Evolutionary conservation across 225 moss, liverwort and hornwort species (phyloP).

Genomic region (Marchantia polymorpha): DNA sequence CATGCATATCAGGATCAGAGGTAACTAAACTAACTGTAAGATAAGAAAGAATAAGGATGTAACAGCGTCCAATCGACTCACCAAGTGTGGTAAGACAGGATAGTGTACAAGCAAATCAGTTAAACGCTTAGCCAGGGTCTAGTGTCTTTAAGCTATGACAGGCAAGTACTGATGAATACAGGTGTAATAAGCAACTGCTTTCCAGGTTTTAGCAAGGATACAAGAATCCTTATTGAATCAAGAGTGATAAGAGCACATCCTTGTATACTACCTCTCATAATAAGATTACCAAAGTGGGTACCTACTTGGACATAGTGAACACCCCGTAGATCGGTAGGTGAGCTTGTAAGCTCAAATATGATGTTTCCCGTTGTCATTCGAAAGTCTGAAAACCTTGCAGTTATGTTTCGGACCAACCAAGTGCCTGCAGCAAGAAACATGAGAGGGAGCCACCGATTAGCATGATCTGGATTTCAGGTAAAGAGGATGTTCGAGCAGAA

Average conservation of each 20-base stretch:
- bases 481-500: background rate
- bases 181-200: too few species aligned
- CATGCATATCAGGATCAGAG: background rate
- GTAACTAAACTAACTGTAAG: background rate
- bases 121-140: too few species aligned
- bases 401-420: slow-evolving; percentile 73
- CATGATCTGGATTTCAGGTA: background rate
- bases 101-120: too few species aligned
- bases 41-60: background rate
- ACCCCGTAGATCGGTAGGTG: slow-evolving; percentile 77
- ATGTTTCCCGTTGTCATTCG: slow-evolving; percentile 75
- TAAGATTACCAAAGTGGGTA: background rate
- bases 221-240: too few species aligned
- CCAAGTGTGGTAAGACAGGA: too few species aligned
- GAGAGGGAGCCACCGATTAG: background rate
- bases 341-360: slow-evolving; percentile 85
- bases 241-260: too few species aligned
- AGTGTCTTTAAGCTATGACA: too few species aligned
- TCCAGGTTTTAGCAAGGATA: too few species aligned
- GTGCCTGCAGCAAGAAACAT: slow-evolving; percentile 44
- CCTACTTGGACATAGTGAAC: slow-evolving; percentile 97
- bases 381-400: slow-evolving; percentile 72
- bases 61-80: background rate
- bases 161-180: too few species aligned
- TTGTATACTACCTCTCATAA: too few species aligned